A percentile compares a stretch with the other conserved stretches of the same genome.
These are phyloP conservation scores for Eucalyptus cloeziana DNA, from an alignment of 345 rosid species.

Conservation along the genomic window DNA sequence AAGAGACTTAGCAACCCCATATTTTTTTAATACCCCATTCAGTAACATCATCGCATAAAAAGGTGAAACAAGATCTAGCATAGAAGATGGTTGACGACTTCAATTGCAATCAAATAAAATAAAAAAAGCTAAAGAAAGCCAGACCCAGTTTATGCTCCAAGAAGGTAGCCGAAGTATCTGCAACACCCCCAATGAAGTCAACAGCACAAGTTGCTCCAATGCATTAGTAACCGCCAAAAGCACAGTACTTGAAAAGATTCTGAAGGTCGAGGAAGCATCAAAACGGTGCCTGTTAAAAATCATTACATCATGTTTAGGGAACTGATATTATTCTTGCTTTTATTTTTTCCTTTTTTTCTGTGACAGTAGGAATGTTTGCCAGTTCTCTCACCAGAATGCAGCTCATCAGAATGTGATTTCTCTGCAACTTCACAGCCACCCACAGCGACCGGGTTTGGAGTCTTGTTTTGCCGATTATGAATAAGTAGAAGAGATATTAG, in stretches of 20 bases:
- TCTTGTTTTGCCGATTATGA: neutral
- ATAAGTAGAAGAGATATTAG: neutral
- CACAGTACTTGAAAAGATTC: neutral
- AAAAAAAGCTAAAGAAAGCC: neutral
- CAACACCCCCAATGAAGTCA: neutral
- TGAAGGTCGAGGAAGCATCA: neutral
- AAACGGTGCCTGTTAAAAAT: neutral
- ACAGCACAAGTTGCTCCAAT: neutral
- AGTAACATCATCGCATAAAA: neutral
- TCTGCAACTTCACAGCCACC: neutral
- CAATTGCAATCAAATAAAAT: neutral
- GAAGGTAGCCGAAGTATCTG: neutral
- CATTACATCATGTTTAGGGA: neutral
- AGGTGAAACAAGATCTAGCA: neutral
- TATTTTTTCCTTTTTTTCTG: neutral
- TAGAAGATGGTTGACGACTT: neutral
- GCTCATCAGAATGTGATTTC: neutral
- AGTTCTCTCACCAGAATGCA: neutral
- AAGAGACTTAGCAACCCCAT: neutral
- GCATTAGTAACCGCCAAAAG: neutral
- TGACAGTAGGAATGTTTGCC: neutral
- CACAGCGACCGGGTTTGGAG: neutral
- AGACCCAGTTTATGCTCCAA: neutral
- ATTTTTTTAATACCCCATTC: neutral
- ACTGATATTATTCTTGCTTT: neutral